Conservation (phyloP, 345 rosid species). For the Durio zibethinus region DNA sequence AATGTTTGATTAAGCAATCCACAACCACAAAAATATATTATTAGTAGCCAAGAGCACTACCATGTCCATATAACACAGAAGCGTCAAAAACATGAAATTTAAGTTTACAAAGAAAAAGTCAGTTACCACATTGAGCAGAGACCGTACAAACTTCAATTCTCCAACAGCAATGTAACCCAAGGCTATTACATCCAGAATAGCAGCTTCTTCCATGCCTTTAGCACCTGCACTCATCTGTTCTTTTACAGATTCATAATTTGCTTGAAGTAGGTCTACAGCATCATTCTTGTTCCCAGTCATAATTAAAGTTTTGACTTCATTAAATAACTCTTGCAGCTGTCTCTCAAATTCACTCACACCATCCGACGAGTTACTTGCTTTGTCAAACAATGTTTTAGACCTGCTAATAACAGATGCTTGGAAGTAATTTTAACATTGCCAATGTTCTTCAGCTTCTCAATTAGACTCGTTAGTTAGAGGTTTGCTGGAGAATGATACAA, state of each 20-base stretch:
- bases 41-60: neutral
- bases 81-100: neutral
- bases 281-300: constrained; percentile 52
- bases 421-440: neutral
- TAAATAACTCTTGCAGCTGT: constrained; percentile 66
- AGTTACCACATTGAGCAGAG: constrained; percentile 55
- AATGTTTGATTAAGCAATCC: neutral
- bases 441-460: constrained; percentile 14
- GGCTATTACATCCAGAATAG: constrained; percentile 70
- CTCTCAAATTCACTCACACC: constrained; percentile 49
- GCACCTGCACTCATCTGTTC: constrained; percentile 56
- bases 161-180: constrained; percentile 75
- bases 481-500: neutral
- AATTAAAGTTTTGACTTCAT: constrained; percentile 64
- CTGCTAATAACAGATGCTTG: constrained; percentile 28
- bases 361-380: constrained; percentile 29
- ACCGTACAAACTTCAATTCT: constrained; percentile 47
- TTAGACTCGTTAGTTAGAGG: neutral
- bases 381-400: constrained; percentile 30
- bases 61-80: neutral
- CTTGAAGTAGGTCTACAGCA: constrained; percentile 71
- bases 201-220: constrained; percentile 69
- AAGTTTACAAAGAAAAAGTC: constrained; percentile 10
- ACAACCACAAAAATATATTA: neutral
- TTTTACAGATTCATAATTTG: constrained; percentile 71